Evolutionary conservation across 192 early-diverging fungal genomes (phyloP).

Genomic region (Chytriomyces sp.): DNA sequence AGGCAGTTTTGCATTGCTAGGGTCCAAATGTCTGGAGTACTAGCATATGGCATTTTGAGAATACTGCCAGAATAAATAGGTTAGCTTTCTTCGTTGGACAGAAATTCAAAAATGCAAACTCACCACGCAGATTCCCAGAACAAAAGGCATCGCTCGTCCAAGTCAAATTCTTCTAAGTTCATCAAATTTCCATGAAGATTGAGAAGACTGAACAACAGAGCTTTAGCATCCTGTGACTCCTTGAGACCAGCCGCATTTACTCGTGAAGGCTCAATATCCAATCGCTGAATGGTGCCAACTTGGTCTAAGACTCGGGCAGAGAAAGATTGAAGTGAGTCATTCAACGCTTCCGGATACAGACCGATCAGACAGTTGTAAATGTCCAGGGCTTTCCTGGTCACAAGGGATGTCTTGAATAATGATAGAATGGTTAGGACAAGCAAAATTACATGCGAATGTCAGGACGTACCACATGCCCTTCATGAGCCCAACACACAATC

Average conservation of each 20-base stretch:
- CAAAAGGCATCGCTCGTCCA: conserved; percentile 30
- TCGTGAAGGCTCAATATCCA: background rate
- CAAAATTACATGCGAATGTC: too few species aligned
- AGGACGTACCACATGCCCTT: conserved; percentile 42
- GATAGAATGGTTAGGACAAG: background rate
- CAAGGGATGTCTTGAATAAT: conserved; percentile 28
- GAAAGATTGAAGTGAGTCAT: conserved; percentile 27
- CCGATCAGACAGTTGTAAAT: conserved; percentile 32
- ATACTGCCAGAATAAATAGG: conserved; percentile 25
- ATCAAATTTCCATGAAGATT: conserved; percentile 39
- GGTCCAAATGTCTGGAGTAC: conserved; percentile 27
- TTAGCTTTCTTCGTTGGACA: too few species aligned
- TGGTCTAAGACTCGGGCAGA: conserved; percentile 38
- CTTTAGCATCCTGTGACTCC: background rate
- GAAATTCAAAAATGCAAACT: background rate
- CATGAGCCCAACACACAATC: conserved; percentile 40
- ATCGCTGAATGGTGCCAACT: conserved; percentile 23
- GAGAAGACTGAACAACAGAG: conserved; percentile 28
- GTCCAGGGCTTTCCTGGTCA: conserved; percentile 33
- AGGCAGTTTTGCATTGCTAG: conserved; percentile 35
- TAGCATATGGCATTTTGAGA: conserved; percentile 31
- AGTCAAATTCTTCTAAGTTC: conserved; percentile 4
- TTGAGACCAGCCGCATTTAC: background rate
- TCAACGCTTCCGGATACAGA: conserved; percentile 25
- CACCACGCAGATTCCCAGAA: conserved; percentile 48